These are phyloP conservation scores for Acanthamoeba triangularis DNA, from an alignment of 208 protist genomes.

Conservation along the genomic window DNA sequence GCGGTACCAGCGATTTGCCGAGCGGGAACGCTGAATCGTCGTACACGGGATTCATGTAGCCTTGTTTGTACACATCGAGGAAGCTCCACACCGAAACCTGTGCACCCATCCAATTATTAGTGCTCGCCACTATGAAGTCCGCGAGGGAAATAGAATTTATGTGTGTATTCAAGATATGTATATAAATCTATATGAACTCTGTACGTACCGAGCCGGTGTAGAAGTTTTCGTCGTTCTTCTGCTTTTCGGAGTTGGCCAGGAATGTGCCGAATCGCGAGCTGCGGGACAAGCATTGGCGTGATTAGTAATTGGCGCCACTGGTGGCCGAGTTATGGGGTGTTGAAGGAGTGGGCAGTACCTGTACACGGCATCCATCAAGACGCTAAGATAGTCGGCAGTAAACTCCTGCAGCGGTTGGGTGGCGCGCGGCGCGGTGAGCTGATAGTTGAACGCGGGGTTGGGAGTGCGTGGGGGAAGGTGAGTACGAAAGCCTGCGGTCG, in stretches of 20 bases:
- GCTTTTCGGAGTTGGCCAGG: neutral
- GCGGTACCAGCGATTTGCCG: neutral
- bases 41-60: neutral
- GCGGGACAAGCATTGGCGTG: neutral
- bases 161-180: too few species aligned
- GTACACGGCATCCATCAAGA: conserved; percentile 57
- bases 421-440: neutral
- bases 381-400: neutral
- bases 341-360: neutral
- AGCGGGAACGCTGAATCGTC: neutral
- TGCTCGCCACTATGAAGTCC: neutral
- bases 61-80: neutral
- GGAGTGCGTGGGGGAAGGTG: neutral
- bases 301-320: too few species aligned
- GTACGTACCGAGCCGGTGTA: neutral
- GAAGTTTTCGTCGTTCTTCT: conserved; percentile 24
- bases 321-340: neutral
- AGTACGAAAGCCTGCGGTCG: conserved; percentile 14
- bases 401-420: neutral
- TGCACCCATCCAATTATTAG: neutral
- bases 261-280: conserved; percentile 43
- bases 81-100: conserved; percentile 33
- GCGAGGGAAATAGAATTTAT: too few species aligned
- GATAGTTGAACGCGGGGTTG: neutral
- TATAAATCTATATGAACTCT: too few species aligned